Base-by-base conservation (phyloP, 345 rosid species). In the Garcia nutans region DNA sequence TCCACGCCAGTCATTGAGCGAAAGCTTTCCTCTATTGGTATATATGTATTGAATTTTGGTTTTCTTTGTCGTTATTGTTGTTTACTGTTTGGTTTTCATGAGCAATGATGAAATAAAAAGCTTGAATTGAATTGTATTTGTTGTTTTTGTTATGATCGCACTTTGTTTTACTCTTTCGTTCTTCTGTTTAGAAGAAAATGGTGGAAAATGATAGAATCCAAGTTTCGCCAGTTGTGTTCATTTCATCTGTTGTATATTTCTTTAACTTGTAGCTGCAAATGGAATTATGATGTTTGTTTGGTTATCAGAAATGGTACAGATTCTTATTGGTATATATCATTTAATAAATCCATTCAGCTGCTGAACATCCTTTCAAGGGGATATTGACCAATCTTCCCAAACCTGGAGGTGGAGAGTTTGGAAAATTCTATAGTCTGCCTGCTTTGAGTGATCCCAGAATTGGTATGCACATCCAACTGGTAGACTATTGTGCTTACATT, bases 391-490 rank as follows among this genome's bases (percentile, higher is more conserved):
- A 82, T 71, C 94, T 96, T 61, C 93, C 94, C 42, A 93, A 92
- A 91, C 97, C 98, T 37, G 94, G 89, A 5, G 99, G 99, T 61
- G 99, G 97, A 68, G 93, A 93, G 76, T 96, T 88, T 52, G 99
- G 99, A 59, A 96, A 92, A 62, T 96, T 89, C 80, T 96, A 92
- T 73, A 90, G 98, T 83, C 85, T 96, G 41, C 92, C 97, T 45
- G 94, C 97, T 49, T 79, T 96, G 4, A 92, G 91, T 82, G 99
- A 96, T 83, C 97, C 98, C 2, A 83, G 99, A 78, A 89, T 96
- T 52, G 99, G 99, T 96, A 88, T 61, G 63, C 41, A 28, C 11
- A 15, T 28, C 17, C 7, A 45, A 9, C 26, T 20, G 2, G 17
- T 19, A 8, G 45, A 20, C 3, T 20, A n/a, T 26, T 20, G 54